A percentile compares a stretch with the other conserved stretches of the same genome.
Evolutionary conservation across 345 rosid species (phyloP).

Genomic region (Noccaea caerulescens): DNA sequence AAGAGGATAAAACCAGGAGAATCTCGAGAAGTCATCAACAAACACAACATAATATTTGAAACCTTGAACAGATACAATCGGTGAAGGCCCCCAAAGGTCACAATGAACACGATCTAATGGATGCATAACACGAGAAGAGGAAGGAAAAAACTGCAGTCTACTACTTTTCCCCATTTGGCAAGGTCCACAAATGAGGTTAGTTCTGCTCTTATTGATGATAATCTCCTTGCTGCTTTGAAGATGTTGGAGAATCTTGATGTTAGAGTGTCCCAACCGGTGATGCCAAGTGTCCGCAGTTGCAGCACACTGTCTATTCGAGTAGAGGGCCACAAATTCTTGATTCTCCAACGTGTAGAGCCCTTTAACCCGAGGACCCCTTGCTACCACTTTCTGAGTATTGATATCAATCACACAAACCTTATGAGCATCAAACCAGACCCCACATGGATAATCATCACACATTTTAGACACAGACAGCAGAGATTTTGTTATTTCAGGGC

Average conservation of each 20-base stretch:
- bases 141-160: too few species aligned
- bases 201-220: too few species aligned
- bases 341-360: not conserved
- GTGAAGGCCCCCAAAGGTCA: too few species aligned
- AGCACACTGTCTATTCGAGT: not conserved
- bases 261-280: too few species aligned
- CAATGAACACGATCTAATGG: too few species aligned
- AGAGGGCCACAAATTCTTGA: not conserved
- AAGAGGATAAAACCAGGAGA: not conserved
- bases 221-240: too few species aligned
- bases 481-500: not conserved
- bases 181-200: too few species aligned
- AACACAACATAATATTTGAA: not conserved
- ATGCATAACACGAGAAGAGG: too few species aligned
- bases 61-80: not conserved
- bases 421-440: not conserved
- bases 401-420: not conserved
- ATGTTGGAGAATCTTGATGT: too few species aligned
- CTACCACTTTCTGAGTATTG: not conserved
- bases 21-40: not conserved
- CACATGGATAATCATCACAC: not conserved
- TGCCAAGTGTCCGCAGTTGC: too few species aligned
- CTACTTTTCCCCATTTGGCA: too few species aligned
- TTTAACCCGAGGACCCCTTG: not conserved
- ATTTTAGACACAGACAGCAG: not conserved